These are phyloP conservation scores for Carex scoparia DNA, from an alignment of 176 grass and related monocot species.

Conservation along the genomic window DNA sequence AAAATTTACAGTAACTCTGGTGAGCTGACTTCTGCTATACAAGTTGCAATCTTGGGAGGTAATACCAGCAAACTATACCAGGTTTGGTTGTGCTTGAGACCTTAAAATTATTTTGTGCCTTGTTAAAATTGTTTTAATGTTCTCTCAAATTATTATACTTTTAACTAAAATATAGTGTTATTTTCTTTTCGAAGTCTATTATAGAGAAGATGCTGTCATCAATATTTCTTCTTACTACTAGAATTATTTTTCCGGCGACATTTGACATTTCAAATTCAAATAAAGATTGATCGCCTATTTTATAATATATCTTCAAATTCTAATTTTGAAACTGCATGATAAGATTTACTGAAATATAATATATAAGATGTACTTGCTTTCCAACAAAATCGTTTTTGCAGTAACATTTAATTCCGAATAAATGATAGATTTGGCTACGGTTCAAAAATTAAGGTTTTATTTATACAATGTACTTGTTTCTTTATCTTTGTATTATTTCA, in stretches of 20 bases:
- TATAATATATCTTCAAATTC: no score
- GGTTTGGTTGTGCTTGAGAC: background rate
- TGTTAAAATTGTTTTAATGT: background rate
- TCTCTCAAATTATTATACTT: background rate
- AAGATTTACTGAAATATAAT: background rate
- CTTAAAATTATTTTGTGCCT: background rate
- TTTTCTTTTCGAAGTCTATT: background rate
- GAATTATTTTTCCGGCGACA: background rate
- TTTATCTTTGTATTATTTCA: background rate
- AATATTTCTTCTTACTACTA: background rate
- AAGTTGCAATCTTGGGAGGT: background rate
- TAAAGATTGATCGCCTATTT: no score
- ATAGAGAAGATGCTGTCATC: background rate
- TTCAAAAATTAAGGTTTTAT: background rate
- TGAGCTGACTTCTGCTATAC: background rate
- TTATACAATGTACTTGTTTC: background rate
- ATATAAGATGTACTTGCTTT: background rate
- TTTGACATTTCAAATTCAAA: background rate
- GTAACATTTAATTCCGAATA: background rate
- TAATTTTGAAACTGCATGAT: background rate
- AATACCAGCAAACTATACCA: background rate
- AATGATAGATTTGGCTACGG: background rate
- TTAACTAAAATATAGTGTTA: background rate
- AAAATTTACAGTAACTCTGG: background rate
- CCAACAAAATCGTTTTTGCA: background rate